Conservation (phyloP, 1,284 basidiomycete species). For the Ceratobasidium sp. region DNA sequence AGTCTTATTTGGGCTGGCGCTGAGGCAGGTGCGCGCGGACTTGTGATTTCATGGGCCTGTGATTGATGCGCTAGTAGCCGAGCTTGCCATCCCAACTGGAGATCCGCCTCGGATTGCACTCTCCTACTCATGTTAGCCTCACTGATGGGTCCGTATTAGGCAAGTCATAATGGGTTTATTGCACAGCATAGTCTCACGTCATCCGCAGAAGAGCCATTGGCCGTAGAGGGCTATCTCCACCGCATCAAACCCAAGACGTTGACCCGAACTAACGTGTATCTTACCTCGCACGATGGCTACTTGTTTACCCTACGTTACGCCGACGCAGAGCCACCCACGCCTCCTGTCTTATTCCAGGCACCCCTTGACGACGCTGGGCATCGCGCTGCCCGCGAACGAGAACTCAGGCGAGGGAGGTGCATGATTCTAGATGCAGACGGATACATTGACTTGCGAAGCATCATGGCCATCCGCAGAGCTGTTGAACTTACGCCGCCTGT, state of each 20-base stretch:
- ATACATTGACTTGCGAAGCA: conserved; percentile 70
- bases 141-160: conserved; percentile 61
- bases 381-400: conserved; percentile 54
- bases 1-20: conserved; percentile 72
- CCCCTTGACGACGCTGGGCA: conserved; percentile 41
- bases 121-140: conserved; percentile 60
- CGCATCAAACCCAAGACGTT: conserved; percentile 70
- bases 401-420: conserved; percentile 65
- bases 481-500: conserved; percentile 55
- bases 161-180: neutral
- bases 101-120: conserved; percentile 72
- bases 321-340: conserved; percentile 70
- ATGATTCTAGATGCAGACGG: conserved; percentile 72
- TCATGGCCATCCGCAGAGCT: conserved; percentile 69
- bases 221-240: conserved; percentile 80
- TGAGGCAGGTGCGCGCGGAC: conserved; percentile 62
- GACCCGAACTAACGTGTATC: conserved; percentile 66
- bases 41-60: neutral
- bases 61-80: conserved; percentile 50
- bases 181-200: neutral
- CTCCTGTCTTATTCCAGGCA: conserved; percentile 53
- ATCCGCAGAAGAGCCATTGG: conserved; percentile 64
- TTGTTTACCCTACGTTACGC: conserved; percentile 65
- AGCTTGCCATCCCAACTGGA: conserved; percentile 66
- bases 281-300: conserved; percentile 74